Base-by-base conservation (phyloP, 2,329 filamentous ascomycete genomes). In the Ophiostoma montium region DNA sequence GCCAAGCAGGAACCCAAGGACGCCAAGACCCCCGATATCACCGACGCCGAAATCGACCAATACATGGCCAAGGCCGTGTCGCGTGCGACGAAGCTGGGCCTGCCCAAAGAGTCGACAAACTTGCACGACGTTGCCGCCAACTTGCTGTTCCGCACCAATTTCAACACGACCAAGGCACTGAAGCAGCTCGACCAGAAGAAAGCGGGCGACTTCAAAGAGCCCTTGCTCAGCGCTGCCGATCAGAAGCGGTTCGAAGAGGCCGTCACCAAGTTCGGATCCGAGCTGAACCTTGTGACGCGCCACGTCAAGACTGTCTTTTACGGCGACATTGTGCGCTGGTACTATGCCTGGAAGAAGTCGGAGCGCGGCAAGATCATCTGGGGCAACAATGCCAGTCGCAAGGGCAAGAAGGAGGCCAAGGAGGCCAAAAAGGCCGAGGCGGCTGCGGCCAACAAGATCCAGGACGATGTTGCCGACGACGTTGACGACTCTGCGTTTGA, bases 261-360 rank as follows among this genome's bases (percentile, higher is more conserved):
- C 36, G 86, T 98, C 11, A 70, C 77, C 43, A 95, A 92, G 61
- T 94, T 83, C 60, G 92, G 92, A 19, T 95, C 90, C 0, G 92
- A 98, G 65, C 79, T 94, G 58, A 77, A 86, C 56, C 75, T 76
- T 43, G 83, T 96, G 52, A 87, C 82, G 55, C 81, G 84, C 57
- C 85, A 95, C 62, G 86, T 95, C 59, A 89, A 87, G 64, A 86
- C 82, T 0, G 78, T 92, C 57, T 79, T 78, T 36, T 80, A 88
- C 53, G 80, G 82, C 46, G 78, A 86, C 51, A 83, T 95, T 53
- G 87, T 94, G 23, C 84, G 92, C 3, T 94, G 85, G 61, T 98
- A 96, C 65, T 98, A 98, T 63, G 86, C 86, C 56, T 98, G 92
- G 92, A 98, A 98, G 68, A 96, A 96, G 66, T 87, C 87, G 0